Evolutionary conservation across 345 rosid species (phyloP), one percentile per base, ranked within the genome.

Genomic region (Draba incana): DNA sequence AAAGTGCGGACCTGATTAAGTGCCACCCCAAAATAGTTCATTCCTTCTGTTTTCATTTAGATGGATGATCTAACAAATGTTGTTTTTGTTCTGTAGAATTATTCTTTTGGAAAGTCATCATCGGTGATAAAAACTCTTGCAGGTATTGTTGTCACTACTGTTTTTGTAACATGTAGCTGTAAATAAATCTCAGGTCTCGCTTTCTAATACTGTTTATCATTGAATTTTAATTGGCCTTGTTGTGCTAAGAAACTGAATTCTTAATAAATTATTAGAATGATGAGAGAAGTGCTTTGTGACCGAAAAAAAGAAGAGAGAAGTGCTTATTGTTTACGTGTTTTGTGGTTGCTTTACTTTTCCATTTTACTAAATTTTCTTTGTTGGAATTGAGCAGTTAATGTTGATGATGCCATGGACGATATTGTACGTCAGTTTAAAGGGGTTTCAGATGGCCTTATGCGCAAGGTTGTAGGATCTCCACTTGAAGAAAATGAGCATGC

Each of bases 321-420:
- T 45, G 61, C 27, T n/a, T 24, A 12, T 59, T 66, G 48, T 35
- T 66, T 44, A 6, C 54, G 20, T 61, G 41, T 37, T 73, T 71
- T 61, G 25, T 61, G 41, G 30, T 73, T 71, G 28, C 25, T 81
- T 55, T 57, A 35, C 39, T 61, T 55, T 38, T 61, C 62, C 49
- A 35, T 62, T 56, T 24, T 30, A 38, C 43, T 57, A 46, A 35
- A 28, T 43, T 41, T 11, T 14, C 7, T 31, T 45, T 69, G 23
- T 45, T 58, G 69, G n/a, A 55, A 48, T 64, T 55, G 75, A 58
- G 65, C 88, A 95, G 98, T 95, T 64, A 89, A 92, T 77, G 98
- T 95, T 67, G 99, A 95, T 75, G 99, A 89, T 89, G 98, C 98
- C 9, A 80, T 90, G 78, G 99, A 92, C 58, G 99, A 95, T 79